Conservation (phyloP, 768 basidiomycete species). For the Roridomyces roridus region DNA sequence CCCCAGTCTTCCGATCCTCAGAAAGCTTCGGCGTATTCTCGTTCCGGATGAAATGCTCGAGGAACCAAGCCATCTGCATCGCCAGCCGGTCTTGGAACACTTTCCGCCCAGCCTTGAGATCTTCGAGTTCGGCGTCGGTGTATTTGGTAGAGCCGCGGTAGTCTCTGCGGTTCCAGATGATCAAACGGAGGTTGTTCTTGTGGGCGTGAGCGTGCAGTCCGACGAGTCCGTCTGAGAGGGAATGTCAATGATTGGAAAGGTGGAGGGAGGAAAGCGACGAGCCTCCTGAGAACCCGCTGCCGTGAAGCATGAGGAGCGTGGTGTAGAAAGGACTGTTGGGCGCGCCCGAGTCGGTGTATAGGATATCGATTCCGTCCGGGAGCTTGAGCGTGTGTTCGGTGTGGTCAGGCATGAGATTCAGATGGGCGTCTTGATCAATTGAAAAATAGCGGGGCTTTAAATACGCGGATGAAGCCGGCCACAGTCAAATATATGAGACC, state of each 20-base stretch:
- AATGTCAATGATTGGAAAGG: too few relatives aligned
- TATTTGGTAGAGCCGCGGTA: not conserved
- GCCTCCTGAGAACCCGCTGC: not conserved
- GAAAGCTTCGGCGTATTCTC: constrained; percentile 23
- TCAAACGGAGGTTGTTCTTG: not conserved
- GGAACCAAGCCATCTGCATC: constrained; percentile 25
- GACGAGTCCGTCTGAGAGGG: not conserved
- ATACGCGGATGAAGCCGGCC: too few relatives aligned
- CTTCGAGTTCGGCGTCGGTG: constrained; percentile 20
- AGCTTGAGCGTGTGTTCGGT: not conserved
- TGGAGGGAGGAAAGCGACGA: too few relatives aligned
- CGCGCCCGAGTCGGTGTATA: not conserved
- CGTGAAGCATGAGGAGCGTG: not conserved
- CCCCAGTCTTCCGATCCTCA: constrained; percentile 30
- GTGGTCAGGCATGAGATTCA: too few relatives aligned
- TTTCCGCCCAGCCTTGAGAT: constrained; percentile 18
- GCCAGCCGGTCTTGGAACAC: constrained; percentile 21
- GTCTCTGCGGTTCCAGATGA: not conserved
- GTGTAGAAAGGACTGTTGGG: not conserved
- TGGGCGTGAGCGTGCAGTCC: not conserved
- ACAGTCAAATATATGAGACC: too few relatives aligned
- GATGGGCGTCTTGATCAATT: too few relatives aligned
- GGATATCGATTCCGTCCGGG: not conserved
- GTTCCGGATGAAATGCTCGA: constrained; percentile 22
- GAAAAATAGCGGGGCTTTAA: too few relatives aligned